phyloP scores from a whole-genome alignment of 1,284 basidiomycete species.

The Austroboletus novae-zelandiae region DNA sequence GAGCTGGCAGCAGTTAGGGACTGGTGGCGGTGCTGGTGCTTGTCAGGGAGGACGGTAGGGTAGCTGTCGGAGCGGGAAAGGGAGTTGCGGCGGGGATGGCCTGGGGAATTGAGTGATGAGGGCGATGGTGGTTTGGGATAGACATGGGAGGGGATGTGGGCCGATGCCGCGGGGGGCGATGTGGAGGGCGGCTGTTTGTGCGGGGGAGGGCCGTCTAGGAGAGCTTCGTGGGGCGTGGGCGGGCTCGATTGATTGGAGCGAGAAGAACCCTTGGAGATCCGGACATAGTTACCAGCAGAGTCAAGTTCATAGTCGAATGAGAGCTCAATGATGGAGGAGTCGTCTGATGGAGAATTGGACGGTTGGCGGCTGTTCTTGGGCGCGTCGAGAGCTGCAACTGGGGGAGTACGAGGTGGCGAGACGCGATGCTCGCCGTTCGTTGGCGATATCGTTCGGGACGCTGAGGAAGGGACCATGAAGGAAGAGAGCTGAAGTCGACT shows the following conservation, averaged over 20 bases:
- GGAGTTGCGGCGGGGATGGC: slow-evolving; percentile 41
- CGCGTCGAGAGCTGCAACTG: slow-evolving; percentile 24
- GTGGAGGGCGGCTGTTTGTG: slow-evolving; percentile 21
- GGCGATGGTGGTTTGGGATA: slow-evolving; percentile 33
- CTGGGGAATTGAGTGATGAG: slow-evolving; percentile 38
- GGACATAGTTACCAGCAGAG: slow-evolving; percentile 57
- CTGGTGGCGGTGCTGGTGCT: slow-evolving; percentile 25
- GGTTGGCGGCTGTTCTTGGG: slow-evolving; percentile 33
- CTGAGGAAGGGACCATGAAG: slow-evolving; percentile 24
- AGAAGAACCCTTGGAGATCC: slow-evolving; percentile 44
- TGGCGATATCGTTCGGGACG: slow-evolving; percentile 30
- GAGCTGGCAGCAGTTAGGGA: slow-evolving; percentile 19
- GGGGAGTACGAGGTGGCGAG: slow-evolving; percentile 32
- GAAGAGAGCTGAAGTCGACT: slow-evolving; percentile 11
- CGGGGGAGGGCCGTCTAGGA: slow-evolving; percentile 22
- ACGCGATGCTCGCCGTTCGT: slow-evolving; percentile 30
- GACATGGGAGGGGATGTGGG: slow-evolving; percentile 19
- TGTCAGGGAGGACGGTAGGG: slow-evolving; percentile 24
- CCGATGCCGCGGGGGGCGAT: slow-evolving; percentile 21
- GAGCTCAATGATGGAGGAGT: slow-evolving; percentile 62
- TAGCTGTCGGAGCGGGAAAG: slow-evolving; percentile 67
- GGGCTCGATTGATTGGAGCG: slow-evolving; percentile 36
- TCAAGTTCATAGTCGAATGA: slow-evolving; percentile 69
- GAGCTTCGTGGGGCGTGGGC: slow-evolving; percentile 36
- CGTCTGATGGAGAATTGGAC: slow-evolving; percentile 50